Percentiles rank a stretch among this genome's conserved stretches.
Evolutionary conservation across 1,284 basidiomycete genomes (phyloP).

Genomic region (Inonotus obliquus): DNA sequence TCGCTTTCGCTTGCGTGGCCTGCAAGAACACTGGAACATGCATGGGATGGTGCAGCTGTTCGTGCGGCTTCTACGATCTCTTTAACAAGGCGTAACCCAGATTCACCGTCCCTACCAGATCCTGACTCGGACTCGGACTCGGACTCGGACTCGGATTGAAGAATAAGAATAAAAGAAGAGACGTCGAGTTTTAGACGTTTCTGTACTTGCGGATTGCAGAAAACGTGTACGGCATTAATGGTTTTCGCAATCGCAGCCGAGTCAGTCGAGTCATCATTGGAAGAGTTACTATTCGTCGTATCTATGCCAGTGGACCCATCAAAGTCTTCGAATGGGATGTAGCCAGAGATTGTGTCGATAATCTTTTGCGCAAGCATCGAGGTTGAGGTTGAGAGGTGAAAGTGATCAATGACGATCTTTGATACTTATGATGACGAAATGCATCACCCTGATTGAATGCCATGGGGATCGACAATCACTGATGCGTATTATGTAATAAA

Average conservation of each 20-base stretch:
- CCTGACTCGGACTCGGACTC: neutral
- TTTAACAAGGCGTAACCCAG: neutral
- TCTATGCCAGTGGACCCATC: neutral
- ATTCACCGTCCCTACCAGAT: neutral
- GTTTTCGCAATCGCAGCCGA: neutral
- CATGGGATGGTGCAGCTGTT: conserved; percentile 33
- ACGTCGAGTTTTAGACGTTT: conserved; percentile 2
- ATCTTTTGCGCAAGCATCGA: neutral
- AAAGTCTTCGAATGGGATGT: neutral
- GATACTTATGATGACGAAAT: no score
- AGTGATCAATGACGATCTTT: neutral
- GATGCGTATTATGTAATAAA: neutral
- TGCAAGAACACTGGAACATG: conserved; percentile 47
- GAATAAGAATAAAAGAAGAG: conserved; percentile 2
- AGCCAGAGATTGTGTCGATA: neutral
- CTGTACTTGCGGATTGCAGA: neutral
- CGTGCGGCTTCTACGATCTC: conserved; percentile 37
- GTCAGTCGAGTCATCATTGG: no score
- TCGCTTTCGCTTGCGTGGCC: conserved; percentile 51
- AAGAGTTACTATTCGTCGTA: neutral
- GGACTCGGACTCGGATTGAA: neutral
- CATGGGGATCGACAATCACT: conserved; percentile 1
- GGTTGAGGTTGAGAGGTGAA: neutral
- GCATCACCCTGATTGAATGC: neutral
- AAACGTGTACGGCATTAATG: neutral